Percentiles rank a stretch among this genome's conserved stretches.
phyloP scores from a whole-genome alignment of 768 basidiomycete genomes.

The Kockovaella imperatae region DNA sequence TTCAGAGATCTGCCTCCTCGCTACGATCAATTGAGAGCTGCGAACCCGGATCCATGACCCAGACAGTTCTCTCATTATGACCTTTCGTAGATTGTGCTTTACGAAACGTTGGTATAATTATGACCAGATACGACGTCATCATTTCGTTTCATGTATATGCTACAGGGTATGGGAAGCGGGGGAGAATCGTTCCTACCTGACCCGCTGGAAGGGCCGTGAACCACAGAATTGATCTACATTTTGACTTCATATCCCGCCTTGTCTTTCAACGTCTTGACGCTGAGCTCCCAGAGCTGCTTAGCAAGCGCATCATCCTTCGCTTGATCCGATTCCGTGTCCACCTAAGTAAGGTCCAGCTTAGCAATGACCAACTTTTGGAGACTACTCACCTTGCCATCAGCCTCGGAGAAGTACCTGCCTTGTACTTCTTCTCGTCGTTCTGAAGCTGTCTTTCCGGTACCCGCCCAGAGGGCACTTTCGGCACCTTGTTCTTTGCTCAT shows the following conservation, averaged over 20 bases:
- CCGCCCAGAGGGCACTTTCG: constrained; percentile 42
- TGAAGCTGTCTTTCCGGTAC: constrained; percentile 15
- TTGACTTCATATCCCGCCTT: constrained; percentile 34
- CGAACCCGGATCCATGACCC: constrained; percentile 26
- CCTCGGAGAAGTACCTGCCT: constrained; percentile 40
- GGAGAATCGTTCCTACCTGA: neutral
- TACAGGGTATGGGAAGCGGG: neutral
- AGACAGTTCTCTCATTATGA: no score
- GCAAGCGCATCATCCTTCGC: constrained; percentile 32
- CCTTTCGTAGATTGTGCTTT: no score
- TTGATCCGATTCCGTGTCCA: constrained; percentile 37
- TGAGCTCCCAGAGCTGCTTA: constrained; percentile 38
- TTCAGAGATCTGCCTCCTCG: constrained; percentile 26
- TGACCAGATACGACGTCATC: no score
- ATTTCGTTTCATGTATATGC: neutral
- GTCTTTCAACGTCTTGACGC: constrained; percentile 36
- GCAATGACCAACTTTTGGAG: neutral
- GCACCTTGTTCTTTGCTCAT: constrained; percentile 42
- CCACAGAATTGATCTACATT: constrained; percentile 7
- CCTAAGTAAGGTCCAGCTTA: neutral
- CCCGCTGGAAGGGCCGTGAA: no score
- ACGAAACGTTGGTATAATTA: no score
- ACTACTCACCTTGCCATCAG: constrained; percentile 36
- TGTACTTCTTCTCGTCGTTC: constrained; percentile 33
- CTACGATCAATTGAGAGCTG: constrained; percentile 28